Evolutionary conservation across 192 early-diverging fungal genomes (phyloP).

Genomic region (Backusella australiensis): DNA sequence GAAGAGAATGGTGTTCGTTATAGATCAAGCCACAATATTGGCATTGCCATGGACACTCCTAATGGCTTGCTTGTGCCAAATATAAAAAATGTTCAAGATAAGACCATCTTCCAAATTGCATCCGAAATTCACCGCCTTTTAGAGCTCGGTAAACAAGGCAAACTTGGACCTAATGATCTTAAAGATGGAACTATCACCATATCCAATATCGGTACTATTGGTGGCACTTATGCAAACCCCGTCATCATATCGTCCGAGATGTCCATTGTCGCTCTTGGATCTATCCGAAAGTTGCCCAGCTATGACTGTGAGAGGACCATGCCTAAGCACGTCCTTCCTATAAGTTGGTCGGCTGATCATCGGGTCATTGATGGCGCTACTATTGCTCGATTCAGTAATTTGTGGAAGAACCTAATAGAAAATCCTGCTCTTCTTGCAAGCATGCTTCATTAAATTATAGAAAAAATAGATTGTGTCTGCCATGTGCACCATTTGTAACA

Average conservation of each 20-base stretch:
- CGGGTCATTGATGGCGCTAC: constrained; percentile 95
- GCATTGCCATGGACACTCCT: constrained; percentile 96
- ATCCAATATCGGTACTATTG: constrained; percentile 94
- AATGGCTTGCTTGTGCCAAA: constrained; percentile 92
- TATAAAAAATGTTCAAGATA: constrained; percentile 85
- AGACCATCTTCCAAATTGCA: constrained; percentile 89
- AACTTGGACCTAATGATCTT: constrained; percentile 66
- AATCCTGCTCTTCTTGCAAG: constrained; percentile 75
- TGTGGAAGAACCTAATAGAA: constrained; percentile 86
- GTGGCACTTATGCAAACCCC: constrained; percentile 89
- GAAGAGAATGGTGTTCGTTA: constrained; percentile 59
- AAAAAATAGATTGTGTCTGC: background rate
- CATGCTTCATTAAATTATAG: constrained; percentile 44
- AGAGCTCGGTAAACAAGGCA: constrained; percentile 58
- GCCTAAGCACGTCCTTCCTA: constrained; percentile 64
- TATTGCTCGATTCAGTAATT: constrained; percentile 82
- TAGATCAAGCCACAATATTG: constrained; percentile 84
- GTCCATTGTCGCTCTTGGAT: constrained; percentile 91
- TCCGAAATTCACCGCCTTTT: constrained; percentile 77
- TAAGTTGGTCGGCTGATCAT: constrained; percentile 96
- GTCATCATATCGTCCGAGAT: constrained; percentile 82
- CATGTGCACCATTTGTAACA: background rate
- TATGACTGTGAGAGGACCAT: constrained; percentile 48
- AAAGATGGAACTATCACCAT: constrained; percentile 87
- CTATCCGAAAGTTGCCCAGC: constrained; percentile 76